A percentile compares a stretch with the other conserved stretches of the same genome.
phyloP scores from a whole-genome alignment of 768 basidiomycete genomes.

The Serendipita sp. region DNA sequence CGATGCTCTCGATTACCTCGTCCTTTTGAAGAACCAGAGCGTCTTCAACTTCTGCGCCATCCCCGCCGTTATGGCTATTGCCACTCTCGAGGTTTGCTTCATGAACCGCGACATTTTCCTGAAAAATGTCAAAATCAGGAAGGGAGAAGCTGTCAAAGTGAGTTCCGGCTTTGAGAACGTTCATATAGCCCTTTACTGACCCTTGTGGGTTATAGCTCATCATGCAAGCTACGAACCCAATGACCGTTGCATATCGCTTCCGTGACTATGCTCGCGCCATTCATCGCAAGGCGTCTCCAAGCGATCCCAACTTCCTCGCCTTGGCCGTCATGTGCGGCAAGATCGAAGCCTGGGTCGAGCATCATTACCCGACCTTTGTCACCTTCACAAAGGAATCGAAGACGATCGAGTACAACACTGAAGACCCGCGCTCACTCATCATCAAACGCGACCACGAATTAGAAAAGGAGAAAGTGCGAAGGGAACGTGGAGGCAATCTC shows the following conservation, averaged over 20 bases:
- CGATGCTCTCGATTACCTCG: slow-evolving; percentile 81
- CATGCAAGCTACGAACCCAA: slow-evolving; percentile 78
- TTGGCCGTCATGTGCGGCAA: slow-evolving; percentile 73
- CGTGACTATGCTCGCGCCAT: slow-evolving; percentile 65
- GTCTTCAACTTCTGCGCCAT: slow-evolving; percentile 95
- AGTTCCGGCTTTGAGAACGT: slow-evolving; percentile 15
- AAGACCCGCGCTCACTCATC: slow-evolving; percentile 21
- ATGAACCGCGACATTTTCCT: slow-evolving; percentile 82
- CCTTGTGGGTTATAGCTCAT: slow-evolving; percentile 44
- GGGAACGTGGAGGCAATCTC: slow-evolving; percentile 11
- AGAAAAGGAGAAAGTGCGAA: slow-evolving; percentile 12
- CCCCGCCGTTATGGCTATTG: slow-evolving; percentile 89
- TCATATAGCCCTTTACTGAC: neutral
- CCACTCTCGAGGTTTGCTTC: slow-evolving; percentile 81
- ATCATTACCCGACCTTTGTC: slow-evolving; percentile 86
- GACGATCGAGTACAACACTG: slow-evolving; percentile 15
- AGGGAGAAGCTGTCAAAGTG: slow-evolving; percentile 73
- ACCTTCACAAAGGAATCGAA: slow-evolving; percentile 16
- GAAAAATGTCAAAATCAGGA: slow-evolving; percentile 86
- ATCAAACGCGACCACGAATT: slow-evolving; percentile 16
- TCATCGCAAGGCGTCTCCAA: slow-evolving; percentile 58
- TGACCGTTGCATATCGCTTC: slow-evolving; percentile 83
- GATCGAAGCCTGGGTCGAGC: slow-evolving; percentile 93
- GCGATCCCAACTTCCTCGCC: slow-evolving; percentile 76
- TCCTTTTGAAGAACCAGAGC: slow-evolving; percentile 71